Base-by-base conservation (phyloP, 805 yeast genomes). In the Monosporozyma yasuniensis region DNA sequence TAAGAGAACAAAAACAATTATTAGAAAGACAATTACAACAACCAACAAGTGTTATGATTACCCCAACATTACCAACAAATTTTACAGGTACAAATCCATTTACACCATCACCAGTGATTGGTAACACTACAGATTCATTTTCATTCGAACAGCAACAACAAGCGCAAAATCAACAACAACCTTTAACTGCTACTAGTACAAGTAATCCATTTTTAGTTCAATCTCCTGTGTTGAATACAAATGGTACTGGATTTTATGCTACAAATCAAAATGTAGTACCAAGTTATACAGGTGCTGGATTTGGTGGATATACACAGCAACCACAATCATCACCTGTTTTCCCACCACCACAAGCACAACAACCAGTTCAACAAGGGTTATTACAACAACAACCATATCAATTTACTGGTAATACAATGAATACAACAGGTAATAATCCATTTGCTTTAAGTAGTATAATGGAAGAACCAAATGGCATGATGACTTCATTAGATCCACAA, bases 271-370 rank as follows among this genome's bases (percentile, higher is more conserved):
- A 56, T 39, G 54, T 69, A 12, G 62, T 58, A 16, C 54, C 72
- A 14, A 57, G 71, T 1, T 72, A 66, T 53, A 79, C 84, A 3
- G 84, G 84, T 11, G 75, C 73, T 30, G 85, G 84, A 0, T 79
- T 80, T 63, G 84, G 84, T 11, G 81, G 80, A 1, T 76, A 72
- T 57, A 49, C 65, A 2, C 51, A 42, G 51, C 65, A 35, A 60
- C 63, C 37, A 52, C 42, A 38, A 19, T 18, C 23, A 19, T 18
- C 23, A 22, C 21, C 41, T 4, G 23, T 37, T 4, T 37, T 37
- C 21, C 41, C 41, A 37, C 41, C 41, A 3, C 41, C 41, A 38
- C 42, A 46, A 42, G 27, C 12, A 34, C 34, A n/a, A n/a, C 21
- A 5, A 35, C n/a, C n/a, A n/a, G 7, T 16, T 35, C 41, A 37